Base-by-base conservation (phyloP, 2,329 filamentous ascomycete genomes). In the Tolypocladium inflatum region DNA sequence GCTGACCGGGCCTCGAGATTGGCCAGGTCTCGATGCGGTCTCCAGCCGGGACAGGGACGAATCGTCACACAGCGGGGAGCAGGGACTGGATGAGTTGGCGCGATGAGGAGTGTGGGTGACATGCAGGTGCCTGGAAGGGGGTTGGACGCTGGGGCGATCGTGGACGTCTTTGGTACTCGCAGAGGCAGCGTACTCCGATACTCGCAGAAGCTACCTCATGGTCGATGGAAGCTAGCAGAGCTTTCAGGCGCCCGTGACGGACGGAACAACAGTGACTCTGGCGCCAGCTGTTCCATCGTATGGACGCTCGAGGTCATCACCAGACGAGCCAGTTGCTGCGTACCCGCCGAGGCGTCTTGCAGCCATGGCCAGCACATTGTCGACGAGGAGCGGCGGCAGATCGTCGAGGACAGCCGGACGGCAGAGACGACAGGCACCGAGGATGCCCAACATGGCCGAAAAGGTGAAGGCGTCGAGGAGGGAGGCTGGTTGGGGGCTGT, bases 1-100 rank as follows among this genome's bases (percentile, higher is more conserved):
- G 76, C 66, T 74, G 78, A 73, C 69, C 68, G 72, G 66, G 70
- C 70, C 71, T 73, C 75, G 73, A 81, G 81, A 83, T 82, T 83
- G 80, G 80, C 73, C 76, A 75, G 68, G 52, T 43, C 53, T 57
- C 43, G 57, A 65, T 67, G 65, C 59, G 53, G 60, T 61, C 60
- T 63, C 59, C 61, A 55, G 56, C 57, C 59, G 58, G 64, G 67
- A 21, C 23, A 62, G 62, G 65, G 67, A 21, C 42, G 62, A 57
- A 68, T 60, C 58, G 63, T 62, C 65, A 68, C 67, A 70, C 65
- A 13, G 55, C 55, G 52, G 43, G 35, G 30, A 64, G 55, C 63
- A 60, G 65, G 61, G 62, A 63, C 57, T 58, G 61, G 62, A 52
- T 57, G 62, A 58, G 55, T 59, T 56, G 58, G 61, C 56, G 62